Evolutionary conservation across 257 asterid genomes (phyloP).

Genomic region (Perilla frutescens): DNA sequence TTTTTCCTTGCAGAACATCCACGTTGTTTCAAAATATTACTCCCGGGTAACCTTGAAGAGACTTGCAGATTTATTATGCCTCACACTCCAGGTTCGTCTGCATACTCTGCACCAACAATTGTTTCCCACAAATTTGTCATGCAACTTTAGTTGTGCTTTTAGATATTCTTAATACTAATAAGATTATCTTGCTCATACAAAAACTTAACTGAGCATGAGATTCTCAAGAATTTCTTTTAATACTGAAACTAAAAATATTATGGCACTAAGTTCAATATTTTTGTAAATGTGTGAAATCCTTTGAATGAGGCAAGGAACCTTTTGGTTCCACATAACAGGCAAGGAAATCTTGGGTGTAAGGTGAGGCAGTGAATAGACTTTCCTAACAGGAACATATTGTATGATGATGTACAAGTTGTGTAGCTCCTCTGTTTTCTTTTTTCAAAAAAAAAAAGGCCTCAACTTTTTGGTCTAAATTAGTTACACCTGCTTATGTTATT

Average conservation of each 20-base stretch:
- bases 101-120: constrained; percentile 11
- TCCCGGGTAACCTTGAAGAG: constrained; percentile 88
- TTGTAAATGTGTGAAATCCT: neutral
- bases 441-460: neutral
- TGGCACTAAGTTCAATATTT: neutral
- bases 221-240: neutral
- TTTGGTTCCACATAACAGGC: neutral
- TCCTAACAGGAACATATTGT: neutral
- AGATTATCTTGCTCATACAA: neutral
- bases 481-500: neutral
- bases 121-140: neutral
- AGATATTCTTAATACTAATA: neutral
- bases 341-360: neutral
- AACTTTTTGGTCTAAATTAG: neutral
- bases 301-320: neutral
- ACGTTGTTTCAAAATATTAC: constrained; percentile 92
- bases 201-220: neutral
- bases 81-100: constrained; percentile 66
- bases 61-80: constrained; percentile 87
- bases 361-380: too few species aligned
- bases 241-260: neutral
- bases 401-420: neutral
- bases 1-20: constrained; percentile 78
- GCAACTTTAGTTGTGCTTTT: neutral
- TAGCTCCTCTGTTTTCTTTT: too few species aligned